Evolutionary conservation across 139 green algal genomes (phyloP).

Genomic region (Ulvella scutata): DNA sequence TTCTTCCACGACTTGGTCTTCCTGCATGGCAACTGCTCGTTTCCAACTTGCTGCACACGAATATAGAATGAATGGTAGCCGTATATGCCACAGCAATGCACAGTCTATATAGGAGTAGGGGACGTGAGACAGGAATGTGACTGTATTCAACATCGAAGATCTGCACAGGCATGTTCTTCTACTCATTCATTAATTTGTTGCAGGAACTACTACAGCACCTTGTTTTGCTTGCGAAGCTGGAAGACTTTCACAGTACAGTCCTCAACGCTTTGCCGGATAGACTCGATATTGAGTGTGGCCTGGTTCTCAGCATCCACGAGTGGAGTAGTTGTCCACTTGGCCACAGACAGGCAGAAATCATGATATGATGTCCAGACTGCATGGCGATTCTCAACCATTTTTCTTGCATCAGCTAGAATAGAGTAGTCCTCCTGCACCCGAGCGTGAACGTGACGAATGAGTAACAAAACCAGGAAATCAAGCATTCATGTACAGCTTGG

Average conservation of each 20-base stretch:
- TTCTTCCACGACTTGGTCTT: constrained; percentile 34
- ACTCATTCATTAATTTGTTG: too few species aligned
- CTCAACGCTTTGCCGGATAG: constrained; percentile 38
- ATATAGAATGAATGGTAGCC: neutral
- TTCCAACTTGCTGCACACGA: neutral
- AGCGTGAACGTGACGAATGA: too few species aligned
- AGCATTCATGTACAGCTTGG: too few species aligned
- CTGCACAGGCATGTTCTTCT: too few species aligned
- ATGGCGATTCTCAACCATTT: constrained; percentile 33
- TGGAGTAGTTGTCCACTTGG: constrained; percentile 40
- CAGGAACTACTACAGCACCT: too few species aligned
- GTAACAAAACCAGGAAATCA: too few species aligned
- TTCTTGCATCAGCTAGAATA: constrained; percentile 28
- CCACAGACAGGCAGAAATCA: neutral
- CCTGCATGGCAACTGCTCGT: neutral
- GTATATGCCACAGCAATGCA: neutral
- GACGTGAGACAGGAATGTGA: too few species aligned
- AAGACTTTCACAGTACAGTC: constrained; percentile 40
- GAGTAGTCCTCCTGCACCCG: neutral
- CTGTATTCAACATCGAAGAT: too few species aligned
- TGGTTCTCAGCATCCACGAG: constrained; percentile 33
- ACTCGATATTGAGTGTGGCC: constrained; percentile 34
- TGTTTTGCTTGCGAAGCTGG: constrained; percentile 50
- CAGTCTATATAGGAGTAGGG: neutral
- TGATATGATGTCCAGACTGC: constrained; percentile 27